phyloP scores from a whole-genome alignment of 192 early-diverging fungal species.

The Coemansia sp. region DNA sequence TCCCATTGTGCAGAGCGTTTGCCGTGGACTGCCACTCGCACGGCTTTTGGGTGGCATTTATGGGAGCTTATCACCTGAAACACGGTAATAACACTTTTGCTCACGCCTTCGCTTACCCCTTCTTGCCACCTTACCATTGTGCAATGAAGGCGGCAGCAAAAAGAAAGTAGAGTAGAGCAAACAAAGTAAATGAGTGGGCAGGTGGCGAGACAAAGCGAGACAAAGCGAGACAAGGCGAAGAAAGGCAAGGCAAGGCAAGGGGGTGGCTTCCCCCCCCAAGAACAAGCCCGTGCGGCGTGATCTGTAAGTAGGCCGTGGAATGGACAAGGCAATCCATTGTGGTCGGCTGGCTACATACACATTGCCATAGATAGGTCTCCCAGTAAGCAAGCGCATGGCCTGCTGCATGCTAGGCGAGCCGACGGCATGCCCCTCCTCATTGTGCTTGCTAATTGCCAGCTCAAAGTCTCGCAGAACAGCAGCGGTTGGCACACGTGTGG shows the following conservation, averaged over 20 bases:
- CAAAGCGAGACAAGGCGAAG: neutral
- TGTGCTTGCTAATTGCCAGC: neutral
- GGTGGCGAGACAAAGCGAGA: neutral
- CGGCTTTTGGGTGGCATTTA: neutral
- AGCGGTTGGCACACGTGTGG: too few species aligned
- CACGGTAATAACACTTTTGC: too few species aligned
- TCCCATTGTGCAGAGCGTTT: neutral
- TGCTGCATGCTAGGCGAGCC: neutral
- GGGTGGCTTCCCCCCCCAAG: neutral
- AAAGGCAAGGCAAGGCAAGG: neutral
- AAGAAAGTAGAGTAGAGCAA: too few species aligned
- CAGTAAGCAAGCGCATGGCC: too few species aligned
- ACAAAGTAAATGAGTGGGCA: too few species aligned
- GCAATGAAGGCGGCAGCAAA: too few species aligned
- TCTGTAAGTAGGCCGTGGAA: neutral
- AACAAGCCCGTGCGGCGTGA: neutral
- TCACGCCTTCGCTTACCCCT: too few species aligned
- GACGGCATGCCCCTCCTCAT: neutral
- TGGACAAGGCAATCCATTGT: neutral
- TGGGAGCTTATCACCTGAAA: neutral
- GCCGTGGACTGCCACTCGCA: neutral
- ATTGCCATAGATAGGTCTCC: too few species aligned
- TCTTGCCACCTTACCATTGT: too few species aligned
- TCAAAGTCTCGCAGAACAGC: neutral
- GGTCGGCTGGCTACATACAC: neutral